Evolutionary conservation across 1,284 basidiomycete species (phyloP), one percentile per base, ranked within the genome.

Genomic region (Boletus semigastroideus): DNA sequence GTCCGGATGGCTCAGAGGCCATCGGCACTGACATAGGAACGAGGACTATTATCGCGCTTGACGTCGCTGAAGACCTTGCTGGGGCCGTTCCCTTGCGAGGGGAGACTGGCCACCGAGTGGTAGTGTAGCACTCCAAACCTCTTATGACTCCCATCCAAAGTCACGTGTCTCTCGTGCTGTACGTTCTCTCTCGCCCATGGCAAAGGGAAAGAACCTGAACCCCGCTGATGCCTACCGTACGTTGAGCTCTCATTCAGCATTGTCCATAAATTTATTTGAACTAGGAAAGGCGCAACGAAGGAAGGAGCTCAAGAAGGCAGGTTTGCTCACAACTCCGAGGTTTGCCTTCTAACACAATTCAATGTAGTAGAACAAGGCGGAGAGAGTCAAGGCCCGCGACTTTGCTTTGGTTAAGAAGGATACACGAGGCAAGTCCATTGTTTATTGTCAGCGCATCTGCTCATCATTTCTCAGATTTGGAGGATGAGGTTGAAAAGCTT

Each of bases 291-390:
- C 88, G 8, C 85, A 87, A 65, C 79, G 90, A 55, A 92, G 91
- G 71, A 94, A 91, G 68, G 92, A 96, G 68, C 74, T 94, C 33
- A 94, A 93, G 75, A 94, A 94, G 85, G 92, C 88, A 70, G 16
- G 42, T 43, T 42, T 36, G 20, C 19, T 45, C 49, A 54, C 20
- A 51, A 56, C 36, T 44, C n/a, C 33, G 40, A 36, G 22, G 42
- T 46, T 47, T 36, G 43, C 38, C 27, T 42, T 46, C 52, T 55
- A 19, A 57, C 33, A 42, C 50, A 44, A n/a, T 33, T 58, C 49
- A 57, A 48, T 78, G 69, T 67, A 85, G 82, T 87, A 94, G 92
- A 94, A 95, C 76, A 94, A 94, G 75, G 74, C 86, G 66, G 83
- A 80, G 49, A 78, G 93, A 53, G 73, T 82, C 46, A 91, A 94